These are phyloP conservation scores for Nematodospora valgi DNA, from an alignment of 805 yeast genomes.

Conservation along the genomic window DNA sequence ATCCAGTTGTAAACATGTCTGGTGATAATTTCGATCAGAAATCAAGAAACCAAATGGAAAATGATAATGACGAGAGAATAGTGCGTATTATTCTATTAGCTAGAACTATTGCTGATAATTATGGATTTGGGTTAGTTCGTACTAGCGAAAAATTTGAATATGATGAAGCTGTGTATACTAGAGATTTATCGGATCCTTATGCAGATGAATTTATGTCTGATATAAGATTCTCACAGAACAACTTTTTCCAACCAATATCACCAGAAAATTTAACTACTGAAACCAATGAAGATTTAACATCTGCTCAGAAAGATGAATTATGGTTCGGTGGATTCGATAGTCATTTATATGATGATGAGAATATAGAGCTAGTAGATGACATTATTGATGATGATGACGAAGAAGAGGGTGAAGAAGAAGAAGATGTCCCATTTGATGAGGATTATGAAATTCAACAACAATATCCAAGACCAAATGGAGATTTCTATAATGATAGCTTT, in stretches of 20 bases:
- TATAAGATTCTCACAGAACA: conserved; percentile 39
- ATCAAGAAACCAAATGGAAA: conserved; percentile 25
- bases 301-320: conserved; percentile 24
- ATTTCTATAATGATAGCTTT: conserved; percentile 8
- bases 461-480: conserved; percentile 5
- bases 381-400: conserved; percentile 20
- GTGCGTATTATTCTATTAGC: conserved; percentile 51
- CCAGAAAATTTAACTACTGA: conserved; percentile 23
- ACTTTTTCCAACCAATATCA: conserved; percentile 34
- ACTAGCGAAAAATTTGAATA: conserved; percentile 44
- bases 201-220: conserved; percentile 37
- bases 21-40: conserved; percentile 10
- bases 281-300: conserved; percentile 10
- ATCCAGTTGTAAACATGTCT: conserved; percentile 23
- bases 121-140: conserved; percentile 53
- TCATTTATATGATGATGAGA: conserved; percentile 12
- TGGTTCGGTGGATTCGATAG: conserved; percentile 18
- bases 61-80: conserved; percentile 49
- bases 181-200: conserved; percentile 15
- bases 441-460: too few species aligned
- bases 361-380: conserved; percentile 15
- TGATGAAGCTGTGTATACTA: conserved; percentile 22
- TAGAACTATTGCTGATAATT: conserved; percentile 47
- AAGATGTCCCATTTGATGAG: conserved; percentile 9
- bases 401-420: conserved; percentile 21